These are phyloP conservation scores for Sporothrix variecibatus DNA, from an alignment of 2,329 filamentous ascomycete species.

Conservation along the genomic window DNA sequence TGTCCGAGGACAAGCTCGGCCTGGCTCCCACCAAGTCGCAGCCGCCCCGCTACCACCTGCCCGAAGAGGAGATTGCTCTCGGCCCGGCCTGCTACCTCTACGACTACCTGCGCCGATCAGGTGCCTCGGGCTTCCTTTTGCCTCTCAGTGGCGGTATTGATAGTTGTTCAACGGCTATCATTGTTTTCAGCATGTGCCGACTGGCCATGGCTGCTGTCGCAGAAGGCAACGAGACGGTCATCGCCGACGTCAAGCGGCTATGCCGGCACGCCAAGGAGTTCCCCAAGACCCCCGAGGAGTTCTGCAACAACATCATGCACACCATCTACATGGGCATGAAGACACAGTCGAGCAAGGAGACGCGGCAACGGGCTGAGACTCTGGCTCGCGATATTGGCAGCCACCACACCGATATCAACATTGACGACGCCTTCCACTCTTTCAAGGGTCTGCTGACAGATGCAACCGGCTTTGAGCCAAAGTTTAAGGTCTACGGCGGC, in stretches of 20 bases:
- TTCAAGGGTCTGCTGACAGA: conserved; percentile 60
- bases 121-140: conserved; percentile 55
- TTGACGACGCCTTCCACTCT: conserved; percentile 66
- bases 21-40: conserved; percentile 41
- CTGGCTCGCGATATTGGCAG: conserved; percentile 65
- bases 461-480: conserved; percentile 58
- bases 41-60: conserved; percentile 55
- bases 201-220: conserved; percentile 57
- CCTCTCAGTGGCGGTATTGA: conserved; percentile 63
- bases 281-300: conserved; percentile 59
- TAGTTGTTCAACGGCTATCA: conserved; percentile 50
- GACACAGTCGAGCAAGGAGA: conserved; percentile 67
- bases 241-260: conserved; percentile 43
- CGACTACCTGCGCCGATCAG: conserved; percentile 58
- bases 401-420: conserved; percentile 73
- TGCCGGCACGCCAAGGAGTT: conserved; percentile 40
- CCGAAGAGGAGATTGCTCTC: conserved; percentile 67
- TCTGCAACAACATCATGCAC: conserved; percentile 48
- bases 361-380: conserved; percentile 63
- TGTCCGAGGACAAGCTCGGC: conserved; percentile 36
- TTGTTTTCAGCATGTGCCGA: conserved; percentile 55
- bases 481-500: conserved; percentile 65
- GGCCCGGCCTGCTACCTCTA: conserved; percentile 64
- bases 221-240: conserved; percentile 43
- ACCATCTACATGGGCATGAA: conserved; percentile 72